Conservation (phyloP, 106 monocot species). For the Phalaenopsis aphrodite region DNA sequence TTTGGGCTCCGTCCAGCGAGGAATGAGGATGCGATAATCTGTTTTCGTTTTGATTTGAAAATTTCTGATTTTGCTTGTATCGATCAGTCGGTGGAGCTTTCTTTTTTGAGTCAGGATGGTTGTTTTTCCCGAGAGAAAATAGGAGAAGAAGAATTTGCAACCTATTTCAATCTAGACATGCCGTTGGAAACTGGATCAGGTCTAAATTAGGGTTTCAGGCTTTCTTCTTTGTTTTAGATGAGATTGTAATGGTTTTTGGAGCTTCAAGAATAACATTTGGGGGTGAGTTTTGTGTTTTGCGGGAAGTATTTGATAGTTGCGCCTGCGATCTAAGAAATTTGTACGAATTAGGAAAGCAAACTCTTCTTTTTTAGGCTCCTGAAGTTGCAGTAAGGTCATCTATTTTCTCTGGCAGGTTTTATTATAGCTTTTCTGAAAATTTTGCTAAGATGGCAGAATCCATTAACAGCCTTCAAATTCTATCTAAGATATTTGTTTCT, state of each 20-base stretch:
- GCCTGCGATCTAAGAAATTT: too few relatives aligned
- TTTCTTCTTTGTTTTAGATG: background rate
- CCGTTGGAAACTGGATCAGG: background rate
- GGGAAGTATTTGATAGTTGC: too few relatives aligned
- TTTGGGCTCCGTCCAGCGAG: background rate
- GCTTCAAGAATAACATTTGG: background rate
- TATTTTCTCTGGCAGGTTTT: too few relatives aligned
- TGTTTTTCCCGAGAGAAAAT: background rate
- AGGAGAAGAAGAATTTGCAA: background rate
- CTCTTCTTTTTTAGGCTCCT: too few relatives aligned
- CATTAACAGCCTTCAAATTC: background rate
- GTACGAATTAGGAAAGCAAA: too few relatives aligned
- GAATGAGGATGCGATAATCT: background rate
- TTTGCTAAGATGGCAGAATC: background rate
- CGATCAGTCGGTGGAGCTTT: background rate
- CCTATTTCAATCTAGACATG: background rate
- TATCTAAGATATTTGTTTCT: background rate
- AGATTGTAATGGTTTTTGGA: background rate
- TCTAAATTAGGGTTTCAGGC: background rate
- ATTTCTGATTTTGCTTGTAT: background rate
- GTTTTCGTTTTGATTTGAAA: background rate
- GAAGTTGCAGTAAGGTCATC: too few relatives aligned
- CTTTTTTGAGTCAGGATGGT: background rate
- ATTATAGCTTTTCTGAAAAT: background rate
- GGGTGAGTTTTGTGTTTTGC: too few relatives aligned